phyloP scores from a whole-genome alignment of 805 yeast genomes.

The Candida maesae region DNA sequence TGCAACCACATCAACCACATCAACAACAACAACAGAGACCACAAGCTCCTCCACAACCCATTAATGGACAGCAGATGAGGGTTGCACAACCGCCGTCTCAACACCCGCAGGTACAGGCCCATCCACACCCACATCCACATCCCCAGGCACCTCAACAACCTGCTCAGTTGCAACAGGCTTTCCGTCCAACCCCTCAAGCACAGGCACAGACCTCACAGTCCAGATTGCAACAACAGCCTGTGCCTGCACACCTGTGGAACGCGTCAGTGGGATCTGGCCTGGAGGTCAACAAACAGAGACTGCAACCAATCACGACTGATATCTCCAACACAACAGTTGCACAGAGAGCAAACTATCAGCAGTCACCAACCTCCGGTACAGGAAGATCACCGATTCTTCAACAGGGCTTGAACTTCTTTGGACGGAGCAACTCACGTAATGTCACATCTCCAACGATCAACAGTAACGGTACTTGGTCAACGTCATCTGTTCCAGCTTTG shows the following conservation, averaged over 20 bases:
- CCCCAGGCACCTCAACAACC: not conserved
- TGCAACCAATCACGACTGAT: conserved; percentile 13
- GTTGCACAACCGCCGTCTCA: too few species aligned
- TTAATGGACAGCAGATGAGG: too few species aligned
- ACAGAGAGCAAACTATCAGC: conserved; percentile 16
- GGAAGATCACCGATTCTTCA: conserved; percentile 35
- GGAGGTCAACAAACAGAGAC: conserved; percentile 4
- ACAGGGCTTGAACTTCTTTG: conserved; percentile 35
- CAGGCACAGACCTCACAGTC: conserved; percentile 12
- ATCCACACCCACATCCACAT: conserved; percentile 3
- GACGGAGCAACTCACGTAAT: conserved; percentile 24
- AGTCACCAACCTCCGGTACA: conserved; percentile 13
- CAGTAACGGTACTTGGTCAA: conserved; percentile 11
- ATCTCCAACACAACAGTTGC: conserved; percentile 10
- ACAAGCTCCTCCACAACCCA: too few species aligned
- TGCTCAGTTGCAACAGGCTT: conserved; percentile 5
- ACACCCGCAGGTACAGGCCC: too few species aligned
- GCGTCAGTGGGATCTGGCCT: not conserved
- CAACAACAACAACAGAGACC: too few species aligned
- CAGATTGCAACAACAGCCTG: conserved; percentile 21
- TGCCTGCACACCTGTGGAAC: conserved; percentile 5
- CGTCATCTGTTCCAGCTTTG: conserved; percentile 1
- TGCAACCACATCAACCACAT: too few species aligned
- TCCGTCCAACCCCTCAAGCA: conserved; percentile 10
- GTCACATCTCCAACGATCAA: conserved; percentile 23